A percentile compares a stretch with the other conserved stretches of the same genome.
These are phyloP conservation scores for Leishmania tropica DNA, from an alignment of 208 protist species.

Conservation along the genomic window DNA sequence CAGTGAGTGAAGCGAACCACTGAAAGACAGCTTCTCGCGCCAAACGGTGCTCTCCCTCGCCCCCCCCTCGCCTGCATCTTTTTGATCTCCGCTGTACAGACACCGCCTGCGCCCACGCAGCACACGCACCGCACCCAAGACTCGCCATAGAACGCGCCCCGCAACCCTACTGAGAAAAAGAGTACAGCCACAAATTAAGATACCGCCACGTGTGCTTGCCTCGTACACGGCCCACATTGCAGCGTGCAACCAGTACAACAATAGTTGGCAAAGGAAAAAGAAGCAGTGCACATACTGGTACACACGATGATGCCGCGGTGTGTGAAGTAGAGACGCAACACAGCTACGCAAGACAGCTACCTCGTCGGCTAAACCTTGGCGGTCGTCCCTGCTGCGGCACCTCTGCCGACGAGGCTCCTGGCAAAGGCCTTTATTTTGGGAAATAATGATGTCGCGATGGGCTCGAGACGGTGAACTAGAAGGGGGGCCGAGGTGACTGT, in stretches of 20 bases:
- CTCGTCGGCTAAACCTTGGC: neutral
- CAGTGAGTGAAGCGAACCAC: neutral
- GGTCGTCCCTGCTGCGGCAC: neutral
- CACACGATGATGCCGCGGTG: neutral
- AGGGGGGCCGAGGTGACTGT: conserved; percentile 69
- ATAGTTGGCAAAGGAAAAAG: neutral
- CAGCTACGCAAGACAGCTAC: neutral
- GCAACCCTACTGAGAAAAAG: neutral
- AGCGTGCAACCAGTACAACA: neutral
- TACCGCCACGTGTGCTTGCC: neutral
- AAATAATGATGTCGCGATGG: conserved; percentile 52
- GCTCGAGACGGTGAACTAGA: conserved; percentile 67
- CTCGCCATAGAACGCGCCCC: neutral
- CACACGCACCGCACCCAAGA: neutral
- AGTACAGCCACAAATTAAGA: neutral
- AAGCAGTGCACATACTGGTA: neutral
- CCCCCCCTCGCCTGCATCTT: neutral
- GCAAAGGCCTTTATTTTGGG: conserved; percentile 30
- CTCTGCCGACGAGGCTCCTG: conserved; percentile 31
- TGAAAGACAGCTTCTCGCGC: neutral
- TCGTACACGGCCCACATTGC: neutral
- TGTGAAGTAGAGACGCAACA: neutral
- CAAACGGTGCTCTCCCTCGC: neutral
- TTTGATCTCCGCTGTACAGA: neutral
- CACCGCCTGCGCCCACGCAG: neutral